phyloP scores from a whole-genome alignment of 345 rosid genomes.

The Pugionium dolabratum region DNA sequence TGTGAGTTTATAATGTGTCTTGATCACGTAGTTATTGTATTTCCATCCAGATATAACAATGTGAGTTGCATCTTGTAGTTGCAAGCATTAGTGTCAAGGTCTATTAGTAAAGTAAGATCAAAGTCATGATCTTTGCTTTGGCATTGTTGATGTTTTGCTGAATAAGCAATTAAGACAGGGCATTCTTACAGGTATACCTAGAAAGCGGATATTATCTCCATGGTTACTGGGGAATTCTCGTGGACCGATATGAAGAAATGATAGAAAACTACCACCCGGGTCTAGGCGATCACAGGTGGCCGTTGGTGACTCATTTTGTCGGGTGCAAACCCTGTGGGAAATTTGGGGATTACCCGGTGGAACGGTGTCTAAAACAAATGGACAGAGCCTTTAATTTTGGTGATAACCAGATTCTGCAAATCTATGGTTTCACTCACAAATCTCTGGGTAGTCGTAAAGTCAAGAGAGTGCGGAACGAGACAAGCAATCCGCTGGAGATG shows the following conservation, averaged over 20 bases:
- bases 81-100: background rate
- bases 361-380: constrained; percentile 77
- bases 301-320: constrained; percentile 81
- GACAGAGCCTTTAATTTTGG: constrained; percentile 80
- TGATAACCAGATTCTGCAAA: constrained; percentile 69
- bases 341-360: constrained; percentile 63
- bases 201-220: constrained; percentile 75
- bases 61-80: constrained; percentile 20
- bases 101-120: background rate
- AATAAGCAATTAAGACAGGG: constrained; percentile 9
- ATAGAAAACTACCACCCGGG: constrained; percentile 64
- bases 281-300: constrained; percentile 77
- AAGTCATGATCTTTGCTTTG: background rate
- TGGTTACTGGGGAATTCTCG: constrained; percentile 72
- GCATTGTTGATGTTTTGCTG: background rate
- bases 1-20: constrained; percentile 3
- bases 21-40: background rate
- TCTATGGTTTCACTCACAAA: constrained; percentile 65
- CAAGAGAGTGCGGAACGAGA: constrained; percentile 56
- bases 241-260: constrained; percentile 71
- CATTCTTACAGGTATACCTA: constrained; percentile 47
- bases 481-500: constrained; percentile 48
- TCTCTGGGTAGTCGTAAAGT: constrained; percentile 55
- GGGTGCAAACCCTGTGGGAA: constrained; percentile 86
- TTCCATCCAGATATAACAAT: background rate